Evolutionary conservation across 345 rosid genomes (phyloP), one percentile per base, ranked within the genome.

Genomic region (Gossypium bickii): DNA sequence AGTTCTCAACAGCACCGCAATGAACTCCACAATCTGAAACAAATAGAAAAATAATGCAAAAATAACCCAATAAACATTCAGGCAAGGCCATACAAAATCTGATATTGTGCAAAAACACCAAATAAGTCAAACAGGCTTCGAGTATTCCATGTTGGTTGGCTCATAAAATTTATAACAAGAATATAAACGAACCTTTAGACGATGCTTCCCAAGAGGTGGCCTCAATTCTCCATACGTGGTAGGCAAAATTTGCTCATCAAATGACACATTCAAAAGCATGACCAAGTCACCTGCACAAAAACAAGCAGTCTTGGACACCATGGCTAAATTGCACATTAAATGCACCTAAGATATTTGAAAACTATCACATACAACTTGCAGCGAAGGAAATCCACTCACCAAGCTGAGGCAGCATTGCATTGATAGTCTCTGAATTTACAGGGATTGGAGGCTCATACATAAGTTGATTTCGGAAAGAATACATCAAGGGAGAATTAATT

Each of bases 171-270:
- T 48, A 70, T 20, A 15, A 6, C 4, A 49, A 72, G 34, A 71
- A 55, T 20, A 73, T 56, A 55, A 75, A 45, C 78, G 63, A 63
- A 96, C 98, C 99, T 92, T 93, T 60, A 96, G 82, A 24, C 99
- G 97, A 85, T 96, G 95, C 83, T 96, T 93, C 80, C 99, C 97
- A 16, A 96, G 92, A 76, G 99, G 99, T 64, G 99, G 99, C 85
- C 90, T 92, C 78, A 96, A 79, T 80, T 90, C 92, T 65, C 99
- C 99, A 77, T 89, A 96, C 11, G 99, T 89, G 47, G 99, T 96
- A 15, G 93, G 95, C 87, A 96, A 85, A 75, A 91, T 65, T 74
- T 87, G 87, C 79, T 89, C 89, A 80, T 96, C 98, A 74, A 90
- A 88, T 74, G 88, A 81, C 38, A 96, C 90, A 70, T 85, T 85